Percentiles rank a stretch among this genome's conserved stretches.
Conservation (phyloP, 345 rosid genomes). For the Schrenkiella parvula region DNA sequence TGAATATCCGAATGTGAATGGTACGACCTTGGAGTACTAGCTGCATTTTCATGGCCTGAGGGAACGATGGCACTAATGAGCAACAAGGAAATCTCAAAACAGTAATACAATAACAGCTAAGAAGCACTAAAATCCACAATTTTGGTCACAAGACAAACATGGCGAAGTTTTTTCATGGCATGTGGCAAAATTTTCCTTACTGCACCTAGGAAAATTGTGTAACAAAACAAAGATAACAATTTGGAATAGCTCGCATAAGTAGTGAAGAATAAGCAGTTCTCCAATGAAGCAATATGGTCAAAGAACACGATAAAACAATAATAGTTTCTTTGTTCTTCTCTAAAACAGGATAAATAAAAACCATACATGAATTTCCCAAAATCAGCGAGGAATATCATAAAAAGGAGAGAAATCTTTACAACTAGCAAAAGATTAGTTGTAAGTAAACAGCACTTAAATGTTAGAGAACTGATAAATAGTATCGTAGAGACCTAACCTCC, state of each 20-base stretch:
- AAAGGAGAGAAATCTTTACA: neutral
- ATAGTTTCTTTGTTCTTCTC: neutral
- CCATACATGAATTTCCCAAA: neutral
- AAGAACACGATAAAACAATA: neutral
- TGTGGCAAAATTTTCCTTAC: neutral
- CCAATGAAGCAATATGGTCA: neutral
- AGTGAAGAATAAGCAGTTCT: neutral
- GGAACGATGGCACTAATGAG: conserved; percentile 11
- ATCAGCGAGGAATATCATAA: neutral
- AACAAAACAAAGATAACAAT: neutral
- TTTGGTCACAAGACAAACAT: neutral
- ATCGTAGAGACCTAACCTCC: conserved; percentile 38
- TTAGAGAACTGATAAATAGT: neutral
- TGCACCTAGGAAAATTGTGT: neutral
- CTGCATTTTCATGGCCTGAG: conserved; percentile 42
- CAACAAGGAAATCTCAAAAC: neutral
- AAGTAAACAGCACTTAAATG: neutral
- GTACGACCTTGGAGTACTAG: conserved; percentile 33
- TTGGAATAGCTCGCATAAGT: neutral
- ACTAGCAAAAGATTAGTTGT: neutral
- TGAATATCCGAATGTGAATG: conserved; percentile 32
- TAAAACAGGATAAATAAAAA: no score
- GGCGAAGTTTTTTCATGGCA: neutral
- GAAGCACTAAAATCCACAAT: conserved; percentile 4
- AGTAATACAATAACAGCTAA: neutral